A percentile compares a stretch with the other conserved stretches of the same genome.
phyloP scores from a whole-genome alignment of 768 basidiomycete species.

The Suillus bovinus region DNA sequence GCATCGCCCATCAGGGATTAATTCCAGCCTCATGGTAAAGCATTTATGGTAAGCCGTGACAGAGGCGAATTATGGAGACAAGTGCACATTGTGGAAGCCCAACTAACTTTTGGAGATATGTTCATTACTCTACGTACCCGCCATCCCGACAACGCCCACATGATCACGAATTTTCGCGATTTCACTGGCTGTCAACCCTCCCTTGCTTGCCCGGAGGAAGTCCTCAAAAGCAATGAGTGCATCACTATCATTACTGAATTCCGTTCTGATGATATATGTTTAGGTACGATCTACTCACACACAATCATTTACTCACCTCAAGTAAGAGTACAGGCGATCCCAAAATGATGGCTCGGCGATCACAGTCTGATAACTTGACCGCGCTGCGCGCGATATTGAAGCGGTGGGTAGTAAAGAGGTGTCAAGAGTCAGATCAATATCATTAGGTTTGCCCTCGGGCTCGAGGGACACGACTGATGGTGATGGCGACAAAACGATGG shows the following conservation, averaged over 20 bases:
- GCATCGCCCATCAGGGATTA: not conserved
- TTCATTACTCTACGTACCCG: constrained; percentile 58
- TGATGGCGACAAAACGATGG: constrained; percentile 76
- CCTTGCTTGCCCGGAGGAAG: constrained; percentile 82
- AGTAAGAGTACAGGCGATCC: constrained; percentile 64
- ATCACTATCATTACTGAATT: constrained; percentile 66
- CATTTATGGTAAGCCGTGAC: not conserved
- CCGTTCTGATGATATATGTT: constrained; percentile 40
- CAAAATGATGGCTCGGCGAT: constrained; percentile 83
- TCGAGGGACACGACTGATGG: constrained; percentile 50
- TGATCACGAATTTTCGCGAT: constrained; percentile 91
- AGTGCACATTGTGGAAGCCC: not conserved
- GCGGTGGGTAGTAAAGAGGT: constrained; percentile 50
- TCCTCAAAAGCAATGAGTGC: constrained; percentile 79
- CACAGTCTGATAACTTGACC: constrained; percentile 38
- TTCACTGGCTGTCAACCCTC: constrained; percentile 76
- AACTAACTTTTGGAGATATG: constrained; percentile 1
- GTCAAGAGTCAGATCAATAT: constrained; percentile 73
- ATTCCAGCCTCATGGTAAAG: not conserved
- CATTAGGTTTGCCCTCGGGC: constrained; percentile 47
- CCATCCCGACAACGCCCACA: constrained; percentile 88
- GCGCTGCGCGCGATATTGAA: constrained; percentile 38
- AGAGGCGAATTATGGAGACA: not conserved
- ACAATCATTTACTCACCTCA: constrained; percentile 42
- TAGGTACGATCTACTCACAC: not conserved